These are phyloP conservation scores for Fusarium anguioides DNA, from an alignment of 2,329 filamentous ascomycete genomes.

Conservation along the genomic window DNA sequence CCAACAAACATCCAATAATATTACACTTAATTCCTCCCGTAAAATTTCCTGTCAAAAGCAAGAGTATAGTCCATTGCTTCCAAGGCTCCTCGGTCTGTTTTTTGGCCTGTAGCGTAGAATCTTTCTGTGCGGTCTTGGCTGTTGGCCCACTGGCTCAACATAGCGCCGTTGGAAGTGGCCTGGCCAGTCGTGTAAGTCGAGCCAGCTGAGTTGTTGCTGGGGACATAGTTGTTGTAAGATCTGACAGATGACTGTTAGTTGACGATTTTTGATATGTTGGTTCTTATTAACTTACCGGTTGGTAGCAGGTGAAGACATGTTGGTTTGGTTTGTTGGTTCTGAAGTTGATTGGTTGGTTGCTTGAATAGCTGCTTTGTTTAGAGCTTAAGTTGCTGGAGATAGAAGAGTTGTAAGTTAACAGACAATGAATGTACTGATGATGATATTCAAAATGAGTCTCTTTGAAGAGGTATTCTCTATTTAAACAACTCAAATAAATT, in stretches of 20 bases:
- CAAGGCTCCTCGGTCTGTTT: constrained; percentile 18
- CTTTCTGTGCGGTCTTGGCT: constrained; percentile 20
- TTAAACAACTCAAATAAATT: background rate
- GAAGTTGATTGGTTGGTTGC: background rate
- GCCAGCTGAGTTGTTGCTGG: constrained; percentile 10
- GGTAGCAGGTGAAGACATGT: constrained; percentile 24
- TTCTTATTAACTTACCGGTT: constrained; percentile 18
- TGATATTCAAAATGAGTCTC: background rate
- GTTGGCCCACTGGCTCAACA: constrained; percentile 22
- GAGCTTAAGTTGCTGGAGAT: background rate
- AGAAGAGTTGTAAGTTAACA: background rate
- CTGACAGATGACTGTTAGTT: constrained; percentile 13
- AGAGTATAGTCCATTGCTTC: constrained; percentile 11
- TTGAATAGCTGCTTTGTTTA: background rate
- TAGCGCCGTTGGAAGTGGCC: constrained; percentile 3
- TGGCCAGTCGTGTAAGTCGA: constrained; percentile 32
- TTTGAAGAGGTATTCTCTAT: background rate
- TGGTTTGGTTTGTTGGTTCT: background rate
- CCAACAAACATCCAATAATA: background rate
- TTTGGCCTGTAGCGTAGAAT: constrained; percentile 28
- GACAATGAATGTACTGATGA: background rate
- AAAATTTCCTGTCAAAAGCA: constrained; percentile 22
- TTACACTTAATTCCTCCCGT: background rate
- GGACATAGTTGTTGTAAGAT: constrained; percentile 3
- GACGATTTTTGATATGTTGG: background rate